Base-by-base conservation (phyloP, 768 basidiomycete genomes). In the Galerina marginata region DNA sequence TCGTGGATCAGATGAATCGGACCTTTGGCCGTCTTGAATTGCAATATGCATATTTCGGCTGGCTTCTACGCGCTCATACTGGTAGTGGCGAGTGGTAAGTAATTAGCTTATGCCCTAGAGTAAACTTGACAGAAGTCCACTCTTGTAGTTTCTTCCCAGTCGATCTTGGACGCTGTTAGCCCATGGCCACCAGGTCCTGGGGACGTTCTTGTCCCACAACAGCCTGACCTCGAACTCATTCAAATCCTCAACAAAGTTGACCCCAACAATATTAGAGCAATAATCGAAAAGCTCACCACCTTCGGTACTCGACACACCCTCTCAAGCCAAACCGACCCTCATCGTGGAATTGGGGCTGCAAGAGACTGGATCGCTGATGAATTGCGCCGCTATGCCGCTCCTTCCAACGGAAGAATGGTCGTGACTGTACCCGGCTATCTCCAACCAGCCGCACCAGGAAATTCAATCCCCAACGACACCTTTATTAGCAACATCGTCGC, bases 271-370 rank as follows among this genome's bases (percentile, higher is more conserved):
- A 79, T 85, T 54, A 60, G 82, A 59, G 71, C 76, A 23, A 85
- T 74, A 52, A 84, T 85, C 62, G 70, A 69, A 47, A 83, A 83
- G 65, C 82, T 86, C 38, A 81, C 81, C 48, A 81, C 83, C 20
- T 84, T 85, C 63, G 85, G 84, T 16, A 86, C 83, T 16, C 77
- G 84, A 9, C 77, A 80, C 71, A 85, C 83, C 29, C 74, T 80
- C 44, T 84, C 83, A 29, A 82, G 67, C 64, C 83, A 85, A 69
- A 83, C 83, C 5, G 79, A 84, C 64, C 81, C 83, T 15, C 66
- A 69, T 9, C 79, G 83, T 38, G 83, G 83, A 0, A 83, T 86
- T 40, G 83, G 84, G 44, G 85, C 83, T 6, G 81, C 85, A 15
- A 71, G 83, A 29, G 82, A 84, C 70, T 86, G 83, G 85, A 80